Evolutionary conservation across 169 alveolate genomes (phyloP).

Genomic region (Amoebophrya sp.): DNA sequence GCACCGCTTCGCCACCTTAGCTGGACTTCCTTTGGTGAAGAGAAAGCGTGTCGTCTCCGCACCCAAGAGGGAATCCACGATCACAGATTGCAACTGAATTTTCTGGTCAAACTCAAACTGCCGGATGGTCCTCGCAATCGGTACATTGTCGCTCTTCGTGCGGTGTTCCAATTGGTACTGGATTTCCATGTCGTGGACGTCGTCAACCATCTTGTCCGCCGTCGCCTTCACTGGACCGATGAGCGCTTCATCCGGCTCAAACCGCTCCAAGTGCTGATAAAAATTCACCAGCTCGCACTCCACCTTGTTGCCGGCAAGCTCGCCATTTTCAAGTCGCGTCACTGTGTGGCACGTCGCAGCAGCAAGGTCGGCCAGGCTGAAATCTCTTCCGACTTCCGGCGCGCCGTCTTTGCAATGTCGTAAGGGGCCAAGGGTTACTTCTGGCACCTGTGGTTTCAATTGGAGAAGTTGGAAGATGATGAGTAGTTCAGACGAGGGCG

Average conservation of each 20-base stretch:
- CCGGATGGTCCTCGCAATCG: background rate
- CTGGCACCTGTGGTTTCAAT: background rate
- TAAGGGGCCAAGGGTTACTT: background rate
- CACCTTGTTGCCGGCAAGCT: background rate
- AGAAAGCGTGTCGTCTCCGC: background rate
- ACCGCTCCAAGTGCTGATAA: too few relatives aligned
- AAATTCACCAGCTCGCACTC: background rate
- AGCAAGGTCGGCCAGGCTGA: background rate
- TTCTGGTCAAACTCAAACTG: background rate
- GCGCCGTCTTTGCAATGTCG: background rate
- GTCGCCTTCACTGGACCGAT: background rate
- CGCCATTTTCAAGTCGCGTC: background rate
- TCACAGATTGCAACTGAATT: background rate
- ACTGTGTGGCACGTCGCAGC: background rate
- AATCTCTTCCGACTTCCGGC: background rate
- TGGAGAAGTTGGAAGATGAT: background rate
- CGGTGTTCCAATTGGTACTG: background rate
- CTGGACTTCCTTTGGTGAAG: background rate
- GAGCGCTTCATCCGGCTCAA: background rate
- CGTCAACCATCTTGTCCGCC: background rate
- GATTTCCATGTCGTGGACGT: background rate
- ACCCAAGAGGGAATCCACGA: background rate
- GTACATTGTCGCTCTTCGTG: background rate
- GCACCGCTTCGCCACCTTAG: conserved; percentile 3
- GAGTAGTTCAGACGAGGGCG: background rate